phyloP scores from a whole-genome alignment of 495 filamentous ascomycete species.

The Bathelium albidoporum region DNA sequence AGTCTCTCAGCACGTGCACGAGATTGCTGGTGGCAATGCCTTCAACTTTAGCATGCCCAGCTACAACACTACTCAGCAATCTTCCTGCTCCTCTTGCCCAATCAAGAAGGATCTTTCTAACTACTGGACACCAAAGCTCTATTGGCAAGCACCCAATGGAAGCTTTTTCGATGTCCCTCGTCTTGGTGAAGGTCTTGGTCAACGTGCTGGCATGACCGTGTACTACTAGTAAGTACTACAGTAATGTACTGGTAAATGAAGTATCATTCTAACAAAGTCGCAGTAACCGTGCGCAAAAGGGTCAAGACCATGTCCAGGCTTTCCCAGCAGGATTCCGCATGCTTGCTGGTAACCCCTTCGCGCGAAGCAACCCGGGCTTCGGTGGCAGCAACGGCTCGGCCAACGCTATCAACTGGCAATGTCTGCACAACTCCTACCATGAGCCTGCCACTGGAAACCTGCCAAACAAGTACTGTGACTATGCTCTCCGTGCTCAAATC shows the following conservation, averaged over 20 bases:
- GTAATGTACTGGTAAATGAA: not conserved
- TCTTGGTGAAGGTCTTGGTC: constrained; percentile 44
- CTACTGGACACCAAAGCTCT: constrained; percentile 69
- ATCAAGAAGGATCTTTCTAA: constrained; percentile 59
- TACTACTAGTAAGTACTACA: constrained; percentile 57
- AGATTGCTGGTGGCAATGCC: constrained; percentile 63
- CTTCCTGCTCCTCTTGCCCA: constrained; percentile 56
- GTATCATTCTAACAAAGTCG: constrained; percentile 28
- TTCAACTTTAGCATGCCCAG: constrained; percentile 51
- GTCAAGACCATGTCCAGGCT: constrained; percentile 48
- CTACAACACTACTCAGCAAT: constrained; percentile 45
- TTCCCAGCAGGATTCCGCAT: constrained; percentile 69
- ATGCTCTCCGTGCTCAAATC: constrained; percentile 49
- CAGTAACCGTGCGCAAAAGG: constrained; percentile 48
- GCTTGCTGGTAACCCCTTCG: constrained; percentile 52
- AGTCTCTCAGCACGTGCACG: constrained; percentile 59
- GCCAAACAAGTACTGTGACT: constrained; percentile 46
- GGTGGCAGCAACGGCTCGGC: constrained; percentile 24
- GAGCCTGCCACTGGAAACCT: constrained; percentile 23
- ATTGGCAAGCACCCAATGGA: constrained; percentile 51
- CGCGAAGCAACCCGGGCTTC: constrained; percentile 38
- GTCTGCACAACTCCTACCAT: constrained; percentile 40
- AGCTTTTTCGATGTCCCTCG: constrained; percentile 50
- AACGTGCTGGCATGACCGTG: constrained; percentile 35
- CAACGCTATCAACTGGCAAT: constrained; percentile 45